Evolutionary conservation across 257 asterid species (phyloP), one percentile per base, ranked within the genome.

Genomic region (Solanum pinnatisectum): DNA sequence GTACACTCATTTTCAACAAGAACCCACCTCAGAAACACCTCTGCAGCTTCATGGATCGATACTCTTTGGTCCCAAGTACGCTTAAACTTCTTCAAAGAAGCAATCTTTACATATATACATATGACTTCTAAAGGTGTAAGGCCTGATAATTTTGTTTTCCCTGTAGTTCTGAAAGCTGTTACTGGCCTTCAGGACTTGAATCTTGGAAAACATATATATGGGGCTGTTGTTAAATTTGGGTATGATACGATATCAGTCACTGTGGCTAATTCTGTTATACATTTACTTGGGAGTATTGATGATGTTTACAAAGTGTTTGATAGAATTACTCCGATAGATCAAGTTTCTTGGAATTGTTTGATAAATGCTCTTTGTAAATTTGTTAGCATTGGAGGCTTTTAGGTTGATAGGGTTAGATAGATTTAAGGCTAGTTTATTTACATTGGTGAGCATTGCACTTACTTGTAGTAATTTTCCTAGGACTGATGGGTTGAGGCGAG

Each of bases 341-440:
- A 94, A 70, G 98, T 96, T 40, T 95, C 98, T 76, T 96, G 99
- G 98, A 96, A 96, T 90, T 93, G 98, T 1, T 36, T 92, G 87
- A 94, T 96, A 27, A 96, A 93, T 87, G 96, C 96, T 67, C 83
- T 96, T 67, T 96, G 98, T 91, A 94, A 87, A 87, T 92, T 88
- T 63, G 78, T 49, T 93, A 52, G 99, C 96, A 70, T 84, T 96
- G 42, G 95, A 94, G 67, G 93, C 95, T 18, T 92, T 94, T 88
- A 91, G 98, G 39, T 63, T 87, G n/a, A 96, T 96, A 98, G 92
- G 93, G 7, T 87, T 87, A 88, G 97, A 93, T 87, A 90, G 93
- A 77, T 87, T 93, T 2, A 91, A 90, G 85, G 95, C 96, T 20
- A 96, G 93, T 89, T 96, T 97, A n/a, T 96, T 95, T 89, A 93